phyloP scores from a whole-genome alignment of 176 grass and related monocot species.

The Echinochloa phyllopogon region DNA sequence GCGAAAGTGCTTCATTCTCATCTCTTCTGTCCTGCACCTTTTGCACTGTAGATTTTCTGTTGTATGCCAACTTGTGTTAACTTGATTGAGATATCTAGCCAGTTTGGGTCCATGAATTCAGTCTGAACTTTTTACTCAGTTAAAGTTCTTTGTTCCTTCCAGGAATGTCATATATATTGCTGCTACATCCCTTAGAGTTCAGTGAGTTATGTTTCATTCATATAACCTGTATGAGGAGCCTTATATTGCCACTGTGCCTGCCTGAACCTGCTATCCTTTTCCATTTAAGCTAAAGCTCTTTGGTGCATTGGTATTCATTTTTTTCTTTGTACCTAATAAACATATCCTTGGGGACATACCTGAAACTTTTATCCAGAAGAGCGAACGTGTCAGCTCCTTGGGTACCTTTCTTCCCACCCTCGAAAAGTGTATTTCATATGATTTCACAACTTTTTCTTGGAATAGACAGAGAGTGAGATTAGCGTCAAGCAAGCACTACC shows the following conservation, averaged over 20 bases:
- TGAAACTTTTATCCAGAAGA: constrained; percentile 37
- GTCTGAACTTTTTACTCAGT: neutral
- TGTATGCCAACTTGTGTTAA: constrained; percentile 31
- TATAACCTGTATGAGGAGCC: neutral
- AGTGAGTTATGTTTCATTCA: neutral
- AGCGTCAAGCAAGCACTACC: constrained; percentile 48
- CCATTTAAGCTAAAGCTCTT: constrained; percentile 19
- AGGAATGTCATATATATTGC: neutral
- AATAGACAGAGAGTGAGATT: constrained; percentile 40
- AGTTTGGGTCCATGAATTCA: neutral
- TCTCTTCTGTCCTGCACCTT: constrained; percentile 21
- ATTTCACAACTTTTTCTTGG: constrained; percentile 46
- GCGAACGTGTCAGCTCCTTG: constrained; percentile 34
- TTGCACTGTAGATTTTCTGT: constrained; percentile 22
- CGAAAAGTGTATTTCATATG: constrained; percentile 26
- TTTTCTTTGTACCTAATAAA: constrained; percentile 53
- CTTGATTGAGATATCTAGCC: neutral
- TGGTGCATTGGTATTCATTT: constrained; percentile 8
- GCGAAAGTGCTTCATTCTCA: constrained; percentile 43
- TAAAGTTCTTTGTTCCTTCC: neutral
- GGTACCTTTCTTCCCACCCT: constrained; percentile 50
- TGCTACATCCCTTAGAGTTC: constrained; percentile 4
- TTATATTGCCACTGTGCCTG: neutral
- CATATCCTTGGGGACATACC: constrained; percentile 48
- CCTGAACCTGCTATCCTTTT: constrained; percentile 2